Conservation (phyloP, 257 asterid genomes). For the Lavandula angustifolia region DNA sequence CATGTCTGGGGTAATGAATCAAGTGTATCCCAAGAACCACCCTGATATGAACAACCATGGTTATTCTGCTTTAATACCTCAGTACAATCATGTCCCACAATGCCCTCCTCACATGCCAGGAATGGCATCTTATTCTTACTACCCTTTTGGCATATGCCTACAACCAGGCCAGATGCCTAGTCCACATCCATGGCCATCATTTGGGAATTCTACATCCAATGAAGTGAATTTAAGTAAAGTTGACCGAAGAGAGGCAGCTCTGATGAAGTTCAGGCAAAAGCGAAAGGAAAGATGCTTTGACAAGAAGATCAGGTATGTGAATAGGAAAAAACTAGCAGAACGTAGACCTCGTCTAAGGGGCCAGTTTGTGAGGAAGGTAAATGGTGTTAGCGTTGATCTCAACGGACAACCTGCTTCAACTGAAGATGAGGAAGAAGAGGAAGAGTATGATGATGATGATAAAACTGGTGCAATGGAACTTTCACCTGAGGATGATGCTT, state of each 20-base stretch:
- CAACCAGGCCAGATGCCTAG: constrained; percentile 71
- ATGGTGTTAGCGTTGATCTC: constrained; percentile 74
- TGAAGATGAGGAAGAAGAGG: constrained; percentile 57
- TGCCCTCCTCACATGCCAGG: constrained; percentile 61
- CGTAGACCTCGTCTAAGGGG: constrained; percentile 92
- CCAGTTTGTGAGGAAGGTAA: constrained; percentile 88
- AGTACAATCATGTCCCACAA: constrained; percentile 61
- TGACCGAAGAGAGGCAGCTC: constrained; percentile 87
- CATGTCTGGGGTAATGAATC: constrained; percentile 68
- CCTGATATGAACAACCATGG: constrained; percentile 53
- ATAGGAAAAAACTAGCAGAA: constrained; percentile 87
- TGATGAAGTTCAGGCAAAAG: constrained; percentile 88
- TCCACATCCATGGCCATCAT: constrained; percentile 63
- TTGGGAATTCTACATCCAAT: constrained; percentile 42
- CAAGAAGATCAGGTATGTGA: constrained; percentile 90
- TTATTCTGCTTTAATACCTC: constrained; percentile 56
- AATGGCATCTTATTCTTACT: constrained; percentile 63
- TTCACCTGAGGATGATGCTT: constrained; percentile 44
- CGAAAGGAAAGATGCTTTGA: constrained; percentile 92
- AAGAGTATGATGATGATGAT: constrained; percentile 44
- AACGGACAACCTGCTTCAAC: constrained; percentile 77
- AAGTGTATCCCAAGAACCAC: constrained; percentile 54
- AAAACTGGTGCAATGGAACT: constrained; percentile 37
- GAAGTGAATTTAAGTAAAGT: constrained; percentile 51
- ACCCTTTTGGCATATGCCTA: constrained; percentile 66